Percentiles rank a stretch among this genome's conserved stretches.
phyloP scores from a whole-genome alignment of 2,329 filamentous ascomycete species.

The Stagonosporopsis cucurbitacearum region DNA sequence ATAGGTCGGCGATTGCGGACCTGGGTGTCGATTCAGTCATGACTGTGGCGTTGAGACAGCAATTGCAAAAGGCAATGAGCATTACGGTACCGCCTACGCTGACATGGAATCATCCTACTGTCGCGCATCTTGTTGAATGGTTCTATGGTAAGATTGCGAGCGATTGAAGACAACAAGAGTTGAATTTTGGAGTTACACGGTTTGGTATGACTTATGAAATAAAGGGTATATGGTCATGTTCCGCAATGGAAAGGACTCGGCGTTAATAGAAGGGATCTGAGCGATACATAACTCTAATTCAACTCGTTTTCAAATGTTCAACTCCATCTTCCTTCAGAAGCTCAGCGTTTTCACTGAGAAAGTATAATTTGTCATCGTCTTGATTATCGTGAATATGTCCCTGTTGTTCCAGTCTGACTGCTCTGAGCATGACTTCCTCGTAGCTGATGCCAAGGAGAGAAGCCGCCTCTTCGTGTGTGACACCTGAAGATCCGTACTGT shows the following conservation, averaged over 20 bases:
- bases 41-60: conserved; percentile 46
- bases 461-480: neutral
- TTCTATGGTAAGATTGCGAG: conserved; percentile 35
- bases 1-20: conserved; percentile 44
- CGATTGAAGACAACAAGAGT: neutral
- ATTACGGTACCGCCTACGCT: conserved; percentile 51
- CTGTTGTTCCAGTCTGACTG: neutral
- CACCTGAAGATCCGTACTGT: neutral
- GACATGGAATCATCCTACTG: conserved; percentile 53
- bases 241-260: too few species aligned
- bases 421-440: neutral
- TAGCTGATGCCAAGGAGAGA: neutral
- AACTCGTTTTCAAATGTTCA: neutral
- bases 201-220: neutral
- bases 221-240: neutral
- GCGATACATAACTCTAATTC: neutral
- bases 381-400: neutral
- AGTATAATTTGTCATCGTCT: neutral
- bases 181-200: neutral
- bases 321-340: neutral
- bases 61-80: conserved; percentile 45
- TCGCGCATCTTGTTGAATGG: conserved; percentile 48
- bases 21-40: conserved; percentile 53
- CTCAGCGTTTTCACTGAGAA: neutral
- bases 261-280: neutral